Conservation (phyloP, 2,329 filamentous ascomycete species). For the Cladobotryum protrusum region DNA sequence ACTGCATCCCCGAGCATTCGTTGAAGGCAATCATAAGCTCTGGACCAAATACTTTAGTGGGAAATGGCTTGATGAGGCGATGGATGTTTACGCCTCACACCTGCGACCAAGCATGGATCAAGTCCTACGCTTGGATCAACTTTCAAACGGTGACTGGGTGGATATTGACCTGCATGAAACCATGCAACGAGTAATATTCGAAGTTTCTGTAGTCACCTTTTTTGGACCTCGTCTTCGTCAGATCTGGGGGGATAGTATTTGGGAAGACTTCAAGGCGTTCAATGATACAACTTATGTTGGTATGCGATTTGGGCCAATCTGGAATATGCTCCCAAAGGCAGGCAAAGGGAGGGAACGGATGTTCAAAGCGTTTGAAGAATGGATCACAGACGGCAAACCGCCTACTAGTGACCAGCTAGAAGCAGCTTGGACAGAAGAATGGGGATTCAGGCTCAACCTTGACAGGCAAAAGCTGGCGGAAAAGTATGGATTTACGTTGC, state of each 20-base stretch:
- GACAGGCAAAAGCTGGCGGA: background rate
- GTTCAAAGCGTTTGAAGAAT: conserved; percentile 4
- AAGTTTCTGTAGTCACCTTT: background rate
- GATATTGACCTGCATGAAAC: background rate
- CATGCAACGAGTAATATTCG: background rate
- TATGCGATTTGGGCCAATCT: background rate
- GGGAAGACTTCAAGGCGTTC: conserved; percentile 4
- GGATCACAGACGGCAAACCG: background rate
- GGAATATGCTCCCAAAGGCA: background rate
- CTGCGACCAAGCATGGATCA: background rate
- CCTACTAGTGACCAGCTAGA: background rate
- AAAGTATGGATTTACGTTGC: conserved; percentile 1
- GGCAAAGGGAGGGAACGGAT: conserved; percentile 1
- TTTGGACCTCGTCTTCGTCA: conserved; percentile 2
- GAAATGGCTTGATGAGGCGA: background rate
- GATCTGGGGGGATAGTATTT: conserved; percentile 3
- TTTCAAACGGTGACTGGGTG: background rate
- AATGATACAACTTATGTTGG: conserved; percentile 5
- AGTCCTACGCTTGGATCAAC: background rate
- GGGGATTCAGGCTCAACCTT: conserved; percentile 2
- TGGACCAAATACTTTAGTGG: conserved; percentile 3
- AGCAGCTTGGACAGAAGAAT: conserved; percentile 3
- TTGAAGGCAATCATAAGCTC: conserved; percentile 1
- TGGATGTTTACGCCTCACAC: background rate
- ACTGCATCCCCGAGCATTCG: background rate